Base-by-base conservation (phyloP, 2,329 filamentous ascomycete species). In the Neonectria faginata region DNA sequence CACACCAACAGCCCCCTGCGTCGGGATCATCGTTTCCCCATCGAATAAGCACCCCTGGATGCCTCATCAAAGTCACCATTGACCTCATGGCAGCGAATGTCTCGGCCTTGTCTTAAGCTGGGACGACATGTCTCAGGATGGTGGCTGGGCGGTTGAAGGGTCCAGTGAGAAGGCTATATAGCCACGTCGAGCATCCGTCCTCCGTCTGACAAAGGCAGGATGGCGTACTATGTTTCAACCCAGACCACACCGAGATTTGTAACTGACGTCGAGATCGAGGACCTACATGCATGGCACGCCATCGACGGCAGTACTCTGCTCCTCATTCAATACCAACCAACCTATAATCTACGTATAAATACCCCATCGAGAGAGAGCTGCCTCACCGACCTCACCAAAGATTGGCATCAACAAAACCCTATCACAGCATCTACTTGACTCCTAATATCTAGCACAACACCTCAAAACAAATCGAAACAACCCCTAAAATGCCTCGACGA, bases 401-500 rank as follows among this genome's bases (percentile, higher is more conserved):
- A 29, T 12, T 12, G 8, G 12, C 5, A 31, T 18, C 27, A 18
- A 47, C 22, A 9, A 50, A n/a, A 14, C 11, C 45, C 18, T 1
- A 2, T 6, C n/a, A 18, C 39, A n/a, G 6, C 6, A 16, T 36
- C 33, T 16, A 4, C 1, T 16, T 36, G 33, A 6, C 12, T 36
- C 6, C 14, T 16, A 39, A 16, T 39, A 6, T 7, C 4, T 8
- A 2, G n/a, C 14, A 5, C 27, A 11, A 18, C 29, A 20, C 48
- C 20, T 18, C 48, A 51, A 33, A 16, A 8, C 9, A 11, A 22
- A 22, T 5, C 48, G 4, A 22, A 31, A 33, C 42, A 41, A 7
- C 16, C 39, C 22, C 25, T 29, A 42, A 47, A n/a, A 73, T 73
- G 71, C 36, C 67, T 18, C 67, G 60, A 66, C 48, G 70, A 47